Percentiles rank a stretch among this genome's conserved stretches.
Conservation (phyloP, 129 eudicot genomes). For the Gnaphalium uliginosum region DNA sequence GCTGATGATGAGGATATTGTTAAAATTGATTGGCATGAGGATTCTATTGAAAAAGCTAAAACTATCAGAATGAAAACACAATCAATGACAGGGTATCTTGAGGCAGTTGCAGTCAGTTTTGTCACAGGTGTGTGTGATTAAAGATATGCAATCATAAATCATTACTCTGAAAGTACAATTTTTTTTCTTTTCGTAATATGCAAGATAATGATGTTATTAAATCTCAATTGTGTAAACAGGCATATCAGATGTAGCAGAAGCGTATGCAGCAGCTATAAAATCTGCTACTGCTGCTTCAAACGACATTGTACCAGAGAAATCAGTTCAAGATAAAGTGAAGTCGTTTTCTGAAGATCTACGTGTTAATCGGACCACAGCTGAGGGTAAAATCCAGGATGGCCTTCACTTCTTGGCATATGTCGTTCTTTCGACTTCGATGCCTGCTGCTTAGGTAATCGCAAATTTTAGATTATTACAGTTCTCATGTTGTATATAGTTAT, state of each 20-base stretch:
- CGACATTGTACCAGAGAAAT: constrained; percentile 50
- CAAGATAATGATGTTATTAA: constrained; percentile 6
- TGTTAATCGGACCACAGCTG: constrained; percentile 56
- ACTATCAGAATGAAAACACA: constrained; percentile 64
- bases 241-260: constrained; percentile 94
- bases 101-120: constrained; percentile 80
- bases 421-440: constrained; percentile 68
- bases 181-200: not conserved
- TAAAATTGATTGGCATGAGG: constrained; percentile 85
- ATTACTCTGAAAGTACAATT: not conserved
- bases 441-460: constrained; percentile 50
- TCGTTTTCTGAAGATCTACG: constrained; percentile 57
- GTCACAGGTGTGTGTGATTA: constrained; percentile 57
- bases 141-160: not conserved
- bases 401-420: constrained; percentile 70
- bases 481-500: constrained; percentile 42
- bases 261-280: constrained; percentile 74
- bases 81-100: constrained; percentile 63
- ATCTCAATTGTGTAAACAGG: constrained; percentile 44
- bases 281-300: constrained; percentile 51
- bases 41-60: constrained; percentile 83
- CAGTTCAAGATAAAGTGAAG: constrained; percentile 66
- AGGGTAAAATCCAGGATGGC: constrained; percentile 82
- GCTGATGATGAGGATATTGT: constrained; percentile 52
- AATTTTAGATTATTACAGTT: constrained; percentile 25